These are phyloP conservation scores for Russula griseocarnosa DNA, from an alignment of 768 basidiomycete species.

Conservation along the genomic window DNA sequence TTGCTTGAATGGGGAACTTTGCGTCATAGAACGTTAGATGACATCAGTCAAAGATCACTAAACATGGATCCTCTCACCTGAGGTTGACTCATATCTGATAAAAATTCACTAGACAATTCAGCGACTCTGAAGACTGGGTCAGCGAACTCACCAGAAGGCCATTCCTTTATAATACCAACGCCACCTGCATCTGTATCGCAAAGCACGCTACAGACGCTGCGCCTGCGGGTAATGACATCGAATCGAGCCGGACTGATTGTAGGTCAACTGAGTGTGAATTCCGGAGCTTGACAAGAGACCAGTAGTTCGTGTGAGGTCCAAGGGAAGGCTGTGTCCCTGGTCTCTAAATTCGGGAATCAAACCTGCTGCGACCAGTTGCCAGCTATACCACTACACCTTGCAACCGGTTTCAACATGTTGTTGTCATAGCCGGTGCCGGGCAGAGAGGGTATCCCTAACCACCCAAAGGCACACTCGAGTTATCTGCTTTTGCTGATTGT, in stretches of 20 bases:
- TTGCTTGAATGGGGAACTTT: background rate
- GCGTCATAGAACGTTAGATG: background rate
- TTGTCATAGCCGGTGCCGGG: background rate
- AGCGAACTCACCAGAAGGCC: background rate
- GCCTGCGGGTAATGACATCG: background rate
- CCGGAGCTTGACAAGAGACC: too few species aligned
- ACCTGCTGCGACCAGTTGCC: too few species aligned
- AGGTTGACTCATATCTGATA: background rate
- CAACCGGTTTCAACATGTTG: background rate
- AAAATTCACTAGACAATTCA: background rate
- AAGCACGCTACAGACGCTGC: background rate
- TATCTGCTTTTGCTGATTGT: background rate
- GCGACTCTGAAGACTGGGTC: background rate
- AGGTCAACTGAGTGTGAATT: too few species aligned
- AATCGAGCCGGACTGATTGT: background rate
- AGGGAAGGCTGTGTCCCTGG: too few species aligned
- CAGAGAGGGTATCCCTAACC: background rate
- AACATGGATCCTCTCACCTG: background rate
- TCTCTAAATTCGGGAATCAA: background rate
- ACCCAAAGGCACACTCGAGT: background rate
- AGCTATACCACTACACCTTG: background rate
- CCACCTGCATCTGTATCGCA: background rate
- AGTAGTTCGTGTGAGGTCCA: too few species aligned
- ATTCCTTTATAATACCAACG: background rate
- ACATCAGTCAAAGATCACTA: background rate